These are phyloP conservation scores for Cryphonectria parasitica DNA, from an alignment of 2,329 filamentous ascomycete genomes.

Conservation along the genomic window DNA sequence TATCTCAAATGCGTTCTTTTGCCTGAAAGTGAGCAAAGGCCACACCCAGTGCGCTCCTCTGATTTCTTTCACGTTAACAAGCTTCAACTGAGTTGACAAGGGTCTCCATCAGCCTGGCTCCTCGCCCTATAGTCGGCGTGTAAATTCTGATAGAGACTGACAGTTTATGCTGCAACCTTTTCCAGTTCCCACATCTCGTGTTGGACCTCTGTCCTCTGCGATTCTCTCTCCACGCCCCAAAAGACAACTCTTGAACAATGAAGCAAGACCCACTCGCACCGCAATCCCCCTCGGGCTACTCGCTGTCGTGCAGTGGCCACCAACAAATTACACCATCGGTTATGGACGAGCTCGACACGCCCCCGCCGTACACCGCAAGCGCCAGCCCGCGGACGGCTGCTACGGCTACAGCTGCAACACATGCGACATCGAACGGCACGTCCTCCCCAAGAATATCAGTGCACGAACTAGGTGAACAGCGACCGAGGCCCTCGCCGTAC, in stretches of 20 bases:
- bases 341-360: slow-evolving; percentile 1
- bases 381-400: not conserved
- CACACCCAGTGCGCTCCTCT: not conserved
- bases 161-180: not conserved
- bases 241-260: slow-evolving; percentile 3
- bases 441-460: not conserved
- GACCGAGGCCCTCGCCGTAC: not conserved
- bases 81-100: not conserved
- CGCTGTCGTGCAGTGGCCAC: not conserved
- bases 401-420: not conserved
- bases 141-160: not conserved
- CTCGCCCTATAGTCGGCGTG: not conserved
- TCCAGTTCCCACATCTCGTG: not conserved
- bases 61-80: not conserved
- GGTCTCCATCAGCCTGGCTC: not conserved
- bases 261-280: slow-evolving; percentile 9
- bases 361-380: slow-evolving; percentile 22
- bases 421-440: not conserved
- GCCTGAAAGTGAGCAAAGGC: not conserved
- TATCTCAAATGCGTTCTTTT: not conserved
- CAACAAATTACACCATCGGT: not conserved
- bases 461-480: not conserved
- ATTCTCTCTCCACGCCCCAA: not conserved
- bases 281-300: not conserved
- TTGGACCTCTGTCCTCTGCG: not conserved